Evolutionary conservation across 31 red algal genomes (phyloP).

Genomic region (Asparagopsis taxiformis): DNA sequence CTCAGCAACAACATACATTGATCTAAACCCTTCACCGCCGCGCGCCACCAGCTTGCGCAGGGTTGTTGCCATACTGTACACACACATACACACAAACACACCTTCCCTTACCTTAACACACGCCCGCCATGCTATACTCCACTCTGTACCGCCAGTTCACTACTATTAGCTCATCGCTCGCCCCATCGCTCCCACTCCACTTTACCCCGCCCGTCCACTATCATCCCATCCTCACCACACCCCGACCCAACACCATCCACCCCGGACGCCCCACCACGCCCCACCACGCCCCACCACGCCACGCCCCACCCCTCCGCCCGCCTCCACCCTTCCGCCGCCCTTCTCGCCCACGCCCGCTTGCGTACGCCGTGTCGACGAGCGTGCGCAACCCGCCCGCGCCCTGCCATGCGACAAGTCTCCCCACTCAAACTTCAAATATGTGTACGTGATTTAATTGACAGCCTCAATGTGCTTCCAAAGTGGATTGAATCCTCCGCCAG

Average conservation of each 20-base stretch:
- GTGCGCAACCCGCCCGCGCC: background rate
- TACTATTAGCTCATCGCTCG: background rate
- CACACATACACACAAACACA: too few species aligned
- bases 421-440: conserved; percentile 47
- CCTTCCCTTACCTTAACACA: too few species aligned
- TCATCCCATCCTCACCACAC: background rate
- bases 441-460: conserved; percentile 47
- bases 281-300: background rate
- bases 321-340: too few species aligned
- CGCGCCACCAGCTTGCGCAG: too few species aligned
- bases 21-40: too few species aligned
- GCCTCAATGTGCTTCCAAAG: conserved; percentile 38
- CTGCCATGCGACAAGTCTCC: conserved; percentile 52
- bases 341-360: too few species aligned
- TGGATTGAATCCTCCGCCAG: conserved; percentile 64
- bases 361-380: background rate
- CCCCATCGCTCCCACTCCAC: background rate
- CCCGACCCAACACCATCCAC: background rate
- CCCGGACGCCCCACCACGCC: background rate
- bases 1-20: too few species aligned
- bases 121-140: background rate
- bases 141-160: background rate
- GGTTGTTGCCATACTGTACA: too few species aligned
- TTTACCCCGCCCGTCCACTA: background rate
- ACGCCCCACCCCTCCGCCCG: background rate